Base-by-base conservation (phyloP, 2,329 filamentous ascomycete genomes). In the Aureobasidium sp. region DNA sequence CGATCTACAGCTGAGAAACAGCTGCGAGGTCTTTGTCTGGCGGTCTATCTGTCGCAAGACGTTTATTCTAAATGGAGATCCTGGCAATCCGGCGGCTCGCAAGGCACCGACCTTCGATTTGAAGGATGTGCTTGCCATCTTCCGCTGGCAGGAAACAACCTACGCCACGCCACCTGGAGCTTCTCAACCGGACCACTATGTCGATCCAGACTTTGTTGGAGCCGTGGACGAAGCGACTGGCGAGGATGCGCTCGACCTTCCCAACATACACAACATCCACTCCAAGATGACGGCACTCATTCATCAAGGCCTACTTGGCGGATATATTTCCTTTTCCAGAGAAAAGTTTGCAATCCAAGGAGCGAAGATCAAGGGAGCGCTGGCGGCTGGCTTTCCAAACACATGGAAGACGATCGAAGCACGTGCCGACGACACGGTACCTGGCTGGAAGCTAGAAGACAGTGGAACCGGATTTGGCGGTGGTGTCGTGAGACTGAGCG, bases 11-110 rank as follows among this genome's bases (percentile, higher is more conserved):
- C 74, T 96, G 10, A 78, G 82, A 3, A 87, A 88, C 63, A 81
- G 88, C 49, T 84, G 90, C 55, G 86, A 93, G 53, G 81, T 88
- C 1, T 74, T 94, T 2, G 80, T 95, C 11, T 95, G 89, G 89
- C 83, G 91, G 12, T 86, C 86, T 1, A 77, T 97, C 6, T 80
- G 86, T 16, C 81, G 90, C 25, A 85, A 83, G 59, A 81, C 84
- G 0, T 96, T 95, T 66, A 71, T 91, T 8, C 74, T 93, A 11
- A 86, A 81, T 14, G 93, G 90, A 58, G 78, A 83, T n/a, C 80
- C 82, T 35, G 85, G 85, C 1, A 74, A 73, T 53, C 75, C 70
- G 56, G 72, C 73, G 30, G 76, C 75, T 3, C 81, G 77, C 60
- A 79, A 78, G 61, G 53, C 89, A 2, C 86, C 89, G 0, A 88